phyloP scores from a whole-genome alignment of 2,329 filamentous ascomycete genomes.

The Fusarium goolgardi region DNA sequence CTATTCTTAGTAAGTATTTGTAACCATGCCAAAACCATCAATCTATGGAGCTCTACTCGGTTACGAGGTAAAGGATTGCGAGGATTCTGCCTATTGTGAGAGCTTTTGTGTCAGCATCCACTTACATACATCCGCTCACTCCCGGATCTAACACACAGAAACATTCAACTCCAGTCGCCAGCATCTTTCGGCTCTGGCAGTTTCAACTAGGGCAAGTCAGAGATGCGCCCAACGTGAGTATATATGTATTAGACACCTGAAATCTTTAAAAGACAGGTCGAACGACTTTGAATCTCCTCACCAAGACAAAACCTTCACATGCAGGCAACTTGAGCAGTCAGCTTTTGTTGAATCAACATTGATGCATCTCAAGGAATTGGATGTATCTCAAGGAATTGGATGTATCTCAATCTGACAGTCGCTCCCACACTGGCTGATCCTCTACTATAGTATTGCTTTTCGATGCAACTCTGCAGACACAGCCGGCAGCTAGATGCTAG shows the following conservation, averaged over 20 bases:
- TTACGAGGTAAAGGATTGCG: neutral
- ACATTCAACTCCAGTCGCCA: neutral
- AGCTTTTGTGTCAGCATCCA: constrained; percentile 11
- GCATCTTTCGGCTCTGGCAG: neutral
- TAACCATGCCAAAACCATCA: neutral
- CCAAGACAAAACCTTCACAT: constrained; percentile 9
- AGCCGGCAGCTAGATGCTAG: constrained; percentile 14
- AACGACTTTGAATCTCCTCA: neutral
- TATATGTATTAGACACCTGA: neutral
- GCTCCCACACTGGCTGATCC: constrained; percentile 22
- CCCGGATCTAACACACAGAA: neutral
- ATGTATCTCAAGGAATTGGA: constrained; percentile 1
- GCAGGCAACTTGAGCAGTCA: neutral
- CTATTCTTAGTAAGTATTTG: neutral
- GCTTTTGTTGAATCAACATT: constrained; percentile 11
- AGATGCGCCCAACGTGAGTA: neutral
- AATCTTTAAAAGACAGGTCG: neutral
- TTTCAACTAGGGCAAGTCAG: neutral
- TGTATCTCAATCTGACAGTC: constrained; percentile 19
- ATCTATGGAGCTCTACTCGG: neutral
- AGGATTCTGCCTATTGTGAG: constrained; percentile 7
- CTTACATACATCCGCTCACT: constrained; percentile 12
- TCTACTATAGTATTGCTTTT: constrained; percentile 11
- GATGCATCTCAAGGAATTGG: constrained; percentile 11
- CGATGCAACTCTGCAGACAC: constrained; percentile 18